Evolutionary conservation across 2,329 filamentous ascomycete genomes (phyloP), one percentile per base, ranked within the genome.

Genomic region (Ceratocystis diversiconidia): DNA sequence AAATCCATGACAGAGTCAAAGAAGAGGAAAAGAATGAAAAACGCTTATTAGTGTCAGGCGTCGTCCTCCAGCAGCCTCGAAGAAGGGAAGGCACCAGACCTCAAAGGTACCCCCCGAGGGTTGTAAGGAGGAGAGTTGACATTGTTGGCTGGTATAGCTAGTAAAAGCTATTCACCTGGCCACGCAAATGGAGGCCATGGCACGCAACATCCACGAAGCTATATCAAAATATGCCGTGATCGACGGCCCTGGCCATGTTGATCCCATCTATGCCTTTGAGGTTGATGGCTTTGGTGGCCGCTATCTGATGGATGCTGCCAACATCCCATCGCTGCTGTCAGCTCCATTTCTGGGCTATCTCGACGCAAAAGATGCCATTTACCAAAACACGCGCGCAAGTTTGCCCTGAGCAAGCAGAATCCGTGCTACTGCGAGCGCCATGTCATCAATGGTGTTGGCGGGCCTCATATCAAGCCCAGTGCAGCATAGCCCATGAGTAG

Each of bases 311-410:
- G 86, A 89, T 70, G 86, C 89, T 67, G 85, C 86, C 41, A 89
- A 89, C 69, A 83, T 89, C 61, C 86, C 86, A 0, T 85, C 81
- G 12, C 79, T 89, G 2, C 78, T 89, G 50, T 82, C 83, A 1
- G 79, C 85, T 30, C 85, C 86, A 0, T 83, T 88, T 70, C 75
- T 87, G 63, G 82, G 83, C 7, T 88, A 85, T 69, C 72, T 84
- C 0, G 75, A 79, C 10, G 74, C 78, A 25, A 78, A 82, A 32
- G 83, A 92, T 69, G 70, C 79, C 4, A 79, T 88, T 1, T 95
- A 95, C 73, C 82, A 87, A 71, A 90, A 89, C 73, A 95, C 90
- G 0, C 82, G 0, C 82, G 91, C 65, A 81, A 81, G 65, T 92
- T 92, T 81, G 84, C 94, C 67, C 81, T 95, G 25, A 82, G 83